Evolutionary conservation across 2,329 filamentous ascomycete genomes (phyloP), one percentile per base, ranked within the genome.

Genomic region (Apiospora koreana): DNA sequence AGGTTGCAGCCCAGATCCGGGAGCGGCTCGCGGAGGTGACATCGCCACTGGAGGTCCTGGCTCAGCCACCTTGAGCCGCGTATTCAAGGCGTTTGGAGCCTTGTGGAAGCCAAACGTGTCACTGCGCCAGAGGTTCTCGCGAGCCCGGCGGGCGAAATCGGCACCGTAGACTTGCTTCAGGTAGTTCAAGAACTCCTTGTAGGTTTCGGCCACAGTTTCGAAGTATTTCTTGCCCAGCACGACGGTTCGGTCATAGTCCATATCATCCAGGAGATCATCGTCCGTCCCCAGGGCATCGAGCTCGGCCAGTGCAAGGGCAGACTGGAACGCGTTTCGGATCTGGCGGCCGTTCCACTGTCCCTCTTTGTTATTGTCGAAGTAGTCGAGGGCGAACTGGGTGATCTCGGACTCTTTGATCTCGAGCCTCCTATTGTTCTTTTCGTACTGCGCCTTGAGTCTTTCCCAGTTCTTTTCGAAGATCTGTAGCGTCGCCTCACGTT

Each of bases 391-490:
- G 14, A 69, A 71, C 25, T 65, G 23, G 16, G 50, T 35, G 5
- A 71, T 68, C 50, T 65, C 48, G 8, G 54, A 25, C 3, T 41
- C 25, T 0, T 68, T 35, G 25, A 71, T 64, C 8, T 71, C 21
- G 28, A 68, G 1, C 1, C 38, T 25, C 6, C 25, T 41, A 7
- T 48, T 38, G 41, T 45, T 43, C 25, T 45, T 38, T 1, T 68
- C 71, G 62, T 77, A 77, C 7, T 74, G 74, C 35, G 76, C 70
- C 58, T 25, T 6, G 45, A 68, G 31, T 5, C 45, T n/a, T 5
- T 41, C 45, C 66, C 25, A 48, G n/a, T 68, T 54, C 45, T 35
- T 68, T 21, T 54, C 9, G 9, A 46, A 68, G 1, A 68, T 41
- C 21, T 68, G 25, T 1, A 18, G 48, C 16, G 68, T 70, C 42